These are phyloP conservation scores for Choiromyces venosus DNA, from an alignment of 495 filamentous ascomycete genomes.

Conservation along the genomic window DNA sequence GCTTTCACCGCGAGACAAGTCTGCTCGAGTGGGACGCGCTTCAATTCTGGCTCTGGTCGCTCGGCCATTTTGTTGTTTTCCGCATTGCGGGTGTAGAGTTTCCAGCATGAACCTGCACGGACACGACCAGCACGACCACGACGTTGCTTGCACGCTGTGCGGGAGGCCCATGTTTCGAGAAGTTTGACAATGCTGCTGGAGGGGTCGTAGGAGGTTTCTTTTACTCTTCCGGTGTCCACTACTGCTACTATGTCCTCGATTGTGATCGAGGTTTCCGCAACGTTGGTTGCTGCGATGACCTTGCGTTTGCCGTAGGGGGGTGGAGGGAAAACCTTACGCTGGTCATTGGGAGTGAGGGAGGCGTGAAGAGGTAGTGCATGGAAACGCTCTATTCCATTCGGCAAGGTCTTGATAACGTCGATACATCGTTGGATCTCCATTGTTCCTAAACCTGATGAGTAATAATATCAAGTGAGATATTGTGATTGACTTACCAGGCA, in stretches of 20 bases:
- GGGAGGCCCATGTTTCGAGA: conserved; percentile 90
- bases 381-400: conserved; percentile 49
- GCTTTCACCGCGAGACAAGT: conserved; percentile 88
- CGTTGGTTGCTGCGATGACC: conserved; percentile 89
- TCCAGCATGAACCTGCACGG: conserved; percentile 85
- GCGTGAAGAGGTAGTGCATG: conserved; percentile 87
- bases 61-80: conserved; percentile 76
- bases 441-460: conserved; percentile 43
- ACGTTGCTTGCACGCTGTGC: conserved; percentile 93
- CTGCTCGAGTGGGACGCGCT: conserved; percentile 87
- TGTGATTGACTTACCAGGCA: conserved; percentile 57
- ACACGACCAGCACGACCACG: conserved; percentile 92
- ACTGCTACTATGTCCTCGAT: conserved; percentile 96
- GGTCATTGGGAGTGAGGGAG: conserved; percentile 78
- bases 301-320: conserved; percentile 78
- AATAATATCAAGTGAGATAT: conserved; percentile 18
- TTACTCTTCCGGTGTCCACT: conserved; percentile 89
- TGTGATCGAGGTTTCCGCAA: conserved; percentile 96
- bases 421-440: conserved; percentile 82
- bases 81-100: conserved; percentile 80
- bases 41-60: conserved; percentile 87
- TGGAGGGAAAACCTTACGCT: conserved; percentile 73
- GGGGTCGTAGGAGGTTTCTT: conserved; percentile 91
- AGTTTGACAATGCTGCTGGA: conserved; percentile 91
- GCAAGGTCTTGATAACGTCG: conserved; percentile 60